Evolutionary conservation across 148 eudicot species (phyloP).

Genomic region (Limonium bicolor): DNA sequence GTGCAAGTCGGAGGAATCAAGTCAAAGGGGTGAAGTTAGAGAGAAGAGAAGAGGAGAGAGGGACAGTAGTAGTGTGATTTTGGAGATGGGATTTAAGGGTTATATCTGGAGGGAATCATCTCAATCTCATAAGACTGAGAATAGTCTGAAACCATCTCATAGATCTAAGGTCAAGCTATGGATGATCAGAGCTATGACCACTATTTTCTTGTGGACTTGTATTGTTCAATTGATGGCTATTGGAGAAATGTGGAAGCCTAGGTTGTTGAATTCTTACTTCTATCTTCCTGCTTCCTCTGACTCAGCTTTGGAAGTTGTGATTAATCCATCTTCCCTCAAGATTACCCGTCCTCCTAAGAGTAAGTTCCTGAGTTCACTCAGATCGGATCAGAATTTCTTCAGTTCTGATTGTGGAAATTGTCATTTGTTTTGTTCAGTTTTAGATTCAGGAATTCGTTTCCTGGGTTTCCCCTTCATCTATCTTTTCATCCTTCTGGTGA

Average conservation of each 20-base stretch:
- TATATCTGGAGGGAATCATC: slow-evolving; percentile 8
- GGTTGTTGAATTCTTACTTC: slow-evolving; percentile 6
- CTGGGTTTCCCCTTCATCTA: too few relatives aligned
- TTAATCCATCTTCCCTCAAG: slow-evolving; percentile 1
- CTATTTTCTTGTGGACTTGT: slow-evolving; percentile 24
- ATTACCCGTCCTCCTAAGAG: slow-evolving; percentile 9
- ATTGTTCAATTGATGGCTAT: slow-evolving; percentile 15
- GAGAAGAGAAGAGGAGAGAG: neutral
- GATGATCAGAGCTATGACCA: slow-evolving; percentile 12
- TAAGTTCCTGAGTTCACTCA: slow-evolving; percentile 8
- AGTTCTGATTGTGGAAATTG: neutral
- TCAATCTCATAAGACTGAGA: slow-evolving; percentile 12
- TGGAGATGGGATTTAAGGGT: slow-evolving; percentile 4
- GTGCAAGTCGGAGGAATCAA: too few relatives aligned
- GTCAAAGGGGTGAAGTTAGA: neutral
- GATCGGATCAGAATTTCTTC: neutral
- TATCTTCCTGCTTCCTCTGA: neutral
- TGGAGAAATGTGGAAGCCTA: slow-evolving; percentile 11
- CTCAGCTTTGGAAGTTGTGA: slow-evolving; percentile 3
- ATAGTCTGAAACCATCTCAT: slow-evolving; percentile 12
- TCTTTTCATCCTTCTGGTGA: too few relatives aligned
- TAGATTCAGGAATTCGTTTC: too few relatives aligned
- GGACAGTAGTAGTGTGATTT: slow-evolving; percentile 4
- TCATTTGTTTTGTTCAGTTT: neutral
- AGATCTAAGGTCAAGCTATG: slow-evolving; percentile 16